These are phyloP conservation scores for Quercus alba DNA, from an alignment of 306 rosid genomes.

Conservation along the genomic window DNA sequence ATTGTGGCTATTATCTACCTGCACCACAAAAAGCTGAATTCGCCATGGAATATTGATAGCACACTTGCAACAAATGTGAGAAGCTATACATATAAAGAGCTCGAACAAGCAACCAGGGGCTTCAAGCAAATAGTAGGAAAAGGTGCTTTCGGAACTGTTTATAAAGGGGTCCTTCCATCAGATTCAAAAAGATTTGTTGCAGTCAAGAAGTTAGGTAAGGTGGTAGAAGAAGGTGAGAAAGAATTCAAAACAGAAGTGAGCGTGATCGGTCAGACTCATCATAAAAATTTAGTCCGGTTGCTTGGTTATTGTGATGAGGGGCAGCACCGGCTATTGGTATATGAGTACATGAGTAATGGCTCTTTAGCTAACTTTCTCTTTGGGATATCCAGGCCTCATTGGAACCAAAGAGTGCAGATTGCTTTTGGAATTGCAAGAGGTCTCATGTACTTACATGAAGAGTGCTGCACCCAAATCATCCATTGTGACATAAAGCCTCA, in stretches of 20 bases:
- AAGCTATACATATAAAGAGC: conserved; percentile 2
- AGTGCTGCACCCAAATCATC: conserved; percentile 7
- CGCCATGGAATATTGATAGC: background rate
- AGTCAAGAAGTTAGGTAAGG: conserved; percentile 32
- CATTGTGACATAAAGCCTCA: conserved; percentile 27
- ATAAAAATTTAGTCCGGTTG: conserved; percentile 17
- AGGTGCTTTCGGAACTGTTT: conserved; percentile 24
- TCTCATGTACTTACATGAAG: conserved; percentile 14
- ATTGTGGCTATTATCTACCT: background rate
- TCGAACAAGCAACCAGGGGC: conserved; percentile 22
- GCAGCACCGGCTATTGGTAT: background rate
- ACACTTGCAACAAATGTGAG: background rate
- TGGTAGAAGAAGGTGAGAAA: conserved; percentile 29
- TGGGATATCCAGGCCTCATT: conserved; percentile 15
- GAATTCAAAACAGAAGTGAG: conserved; percentile 39
- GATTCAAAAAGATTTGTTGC: conserved; percentile 26
- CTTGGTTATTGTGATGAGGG: conserved; percentile 22
- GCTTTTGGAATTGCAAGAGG: conserved; percentile 11
- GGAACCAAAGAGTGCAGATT: conserved; percentile 16
- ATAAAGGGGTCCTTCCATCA: conserved; percentile 29
- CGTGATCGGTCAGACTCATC: conserved; percentile 30
- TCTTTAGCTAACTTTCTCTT: conserved; percentile 13
- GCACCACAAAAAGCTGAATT: background rate
- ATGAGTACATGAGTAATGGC: conserved; percentile 17
- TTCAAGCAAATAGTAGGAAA: conserved; percentile 22